Evolutionary conservation across 1,139 yeast species (phyloP).

Genomic region (Oligophagozyma castellii): DNA sequence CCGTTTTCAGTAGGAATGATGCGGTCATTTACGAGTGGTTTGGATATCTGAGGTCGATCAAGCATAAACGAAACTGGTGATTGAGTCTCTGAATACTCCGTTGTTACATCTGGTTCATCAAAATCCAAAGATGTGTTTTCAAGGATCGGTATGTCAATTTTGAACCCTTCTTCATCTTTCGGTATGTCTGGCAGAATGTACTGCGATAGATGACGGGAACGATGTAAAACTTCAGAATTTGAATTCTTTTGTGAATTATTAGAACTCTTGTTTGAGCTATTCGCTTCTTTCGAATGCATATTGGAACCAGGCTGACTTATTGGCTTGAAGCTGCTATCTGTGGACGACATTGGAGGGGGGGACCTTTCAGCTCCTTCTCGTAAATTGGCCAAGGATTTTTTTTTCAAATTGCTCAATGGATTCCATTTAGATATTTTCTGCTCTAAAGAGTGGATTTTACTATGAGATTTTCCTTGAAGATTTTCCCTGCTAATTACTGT

Average conservation of each 20-base stretch:
- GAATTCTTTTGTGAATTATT: slow-evolving; percentile 2
- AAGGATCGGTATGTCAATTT: slow-evolving; percentile 12
- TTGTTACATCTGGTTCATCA: too few species aligned
- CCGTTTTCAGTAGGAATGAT: background rate
- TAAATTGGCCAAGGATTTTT: slow-evolving; percentile 13
- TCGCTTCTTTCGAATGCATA: slow-evolving; percentile 1
- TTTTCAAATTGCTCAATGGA: slow-evolving; percentile 15
- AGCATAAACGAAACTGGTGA: too few species aligned
- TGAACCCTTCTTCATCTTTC: slow-evolving; percentile 14
- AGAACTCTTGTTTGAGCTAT: background rate
- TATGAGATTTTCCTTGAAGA: slow-evolving; percentile 6
- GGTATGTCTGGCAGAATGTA: slow-evolving; percentile 19
- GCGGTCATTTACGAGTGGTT: background rate
- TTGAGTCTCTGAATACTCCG: too few species aligned
- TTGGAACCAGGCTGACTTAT: too few species aligned
- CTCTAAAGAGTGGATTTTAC: slow-evolving; percentile 5
- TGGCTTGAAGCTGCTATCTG: too few species aligned
- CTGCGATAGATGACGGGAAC: slow-evolving; percentile 6
- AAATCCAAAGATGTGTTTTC: too few species aligned
- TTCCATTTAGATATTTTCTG: slow-evolving; percentile 20
- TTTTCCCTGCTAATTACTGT: slow-evolving; percentile 16
- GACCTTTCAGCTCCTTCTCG: slow-evolving; percentile 1
- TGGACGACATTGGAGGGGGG: slow-evolving; percentile 2
- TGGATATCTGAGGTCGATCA: too few species aligned
- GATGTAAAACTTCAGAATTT: slow-evolving; percentile 2